These are phyloP conservation scores for Diaporthe batatas DNA, from an alignment of 2,329 filamentous ascomycete genomes.

Conservation along the genomic window DNA sequence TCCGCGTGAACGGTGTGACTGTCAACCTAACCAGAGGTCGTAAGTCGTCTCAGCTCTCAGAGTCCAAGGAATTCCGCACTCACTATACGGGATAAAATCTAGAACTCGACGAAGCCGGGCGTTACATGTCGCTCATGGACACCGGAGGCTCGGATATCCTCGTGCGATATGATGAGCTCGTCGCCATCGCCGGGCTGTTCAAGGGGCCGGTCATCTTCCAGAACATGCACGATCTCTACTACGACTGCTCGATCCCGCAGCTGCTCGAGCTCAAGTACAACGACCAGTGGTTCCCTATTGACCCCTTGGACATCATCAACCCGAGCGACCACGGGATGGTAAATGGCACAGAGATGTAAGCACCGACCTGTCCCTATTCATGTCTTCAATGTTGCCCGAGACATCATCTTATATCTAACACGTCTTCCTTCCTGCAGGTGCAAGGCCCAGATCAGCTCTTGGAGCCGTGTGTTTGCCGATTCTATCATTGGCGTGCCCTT, in stretches of 20 bases:
- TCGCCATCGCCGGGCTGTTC: constrained; percentile 7
- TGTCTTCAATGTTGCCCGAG: no score
- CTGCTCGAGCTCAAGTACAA: constrained; percentile 16
- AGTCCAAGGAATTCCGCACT: background rate
- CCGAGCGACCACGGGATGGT: constrained; percentile 9
- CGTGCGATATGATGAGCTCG: background rate
- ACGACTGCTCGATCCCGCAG: constrained; percentile 23
- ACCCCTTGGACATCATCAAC: constrained; percentile 6
- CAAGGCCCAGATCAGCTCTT: constrained; percentile 18
- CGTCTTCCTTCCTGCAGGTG: background rate
- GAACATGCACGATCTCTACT: constrained; percentile 20
- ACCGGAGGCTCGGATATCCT: constrained; percentile 17
- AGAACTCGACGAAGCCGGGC: constrained; percentile 7
- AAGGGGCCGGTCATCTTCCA: constrained; percentile 9
- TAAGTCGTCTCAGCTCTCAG: background rate
- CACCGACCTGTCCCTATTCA: background rate
- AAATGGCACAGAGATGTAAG: constrained; percentile 10
- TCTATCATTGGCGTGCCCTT: constrained; percentile 6
- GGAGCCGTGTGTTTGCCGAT: constrained; percentile 4
- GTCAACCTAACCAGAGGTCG: constrained; percentile 20
- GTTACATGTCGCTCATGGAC: constrained; percentile 16
- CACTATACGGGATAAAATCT: background rate
- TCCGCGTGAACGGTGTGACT: constrained; percentile 6
- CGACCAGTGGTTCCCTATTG: constrained; percentile 14
- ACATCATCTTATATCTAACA: background rate